Base-by-base conservation (phyloP, 768 basidiomycete species). In the Rubroboletus pulcherrimus region DNA sequence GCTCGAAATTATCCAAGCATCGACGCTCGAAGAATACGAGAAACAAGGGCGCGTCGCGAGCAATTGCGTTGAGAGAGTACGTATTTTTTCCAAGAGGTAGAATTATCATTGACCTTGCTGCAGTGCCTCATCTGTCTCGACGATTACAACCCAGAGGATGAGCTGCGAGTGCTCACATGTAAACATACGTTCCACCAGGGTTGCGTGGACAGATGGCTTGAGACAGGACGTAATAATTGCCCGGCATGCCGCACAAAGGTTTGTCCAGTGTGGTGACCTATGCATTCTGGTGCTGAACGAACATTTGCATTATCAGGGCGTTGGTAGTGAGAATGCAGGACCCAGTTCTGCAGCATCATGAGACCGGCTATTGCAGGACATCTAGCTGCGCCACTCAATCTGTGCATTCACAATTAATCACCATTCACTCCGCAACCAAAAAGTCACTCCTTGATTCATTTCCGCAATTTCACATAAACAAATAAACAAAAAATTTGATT, bases 161-260 rank as follows among this genome's bases (percentile, higher is more conserved):
- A 93, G 29, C 72, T 95, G 46, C 84, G 95, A 26, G 73, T 97
- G 34, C 79, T 98, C 75, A 73, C 74, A 6, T 97, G 95, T 71
- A 81, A 83, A 59, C 94, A 98, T 73, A 86, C 82, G n/a, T 98
- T 94, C 79, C 94, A 98, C 66, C 85, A 85, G 64, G 74, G 69
- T 21, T 97, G 94, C 62, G 91, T 97, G 7, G 94, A 97, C 66
- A 84, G 79, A 56, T 96, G 94, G 92, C 75, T 96, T 34, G 81
- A 86, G 68, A 84, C 81, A 6, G 93, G 93, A 4, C 79, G 85
- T 54, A 97, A 97, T 64, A 92, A 91, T 55, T 97, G 94, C 69
- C 94, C 94, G 34, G 91, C 91, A 7, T 97, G 94, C 74, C 86
- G 94, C 48, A 79, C 84, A 34, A 86, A 81, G 77, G 88, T 87